Evolutionary conservation across 2,329 filamentous ascomycete genomes (phyloP).

Genomic region (Fusarium agapanthi): DNA sequence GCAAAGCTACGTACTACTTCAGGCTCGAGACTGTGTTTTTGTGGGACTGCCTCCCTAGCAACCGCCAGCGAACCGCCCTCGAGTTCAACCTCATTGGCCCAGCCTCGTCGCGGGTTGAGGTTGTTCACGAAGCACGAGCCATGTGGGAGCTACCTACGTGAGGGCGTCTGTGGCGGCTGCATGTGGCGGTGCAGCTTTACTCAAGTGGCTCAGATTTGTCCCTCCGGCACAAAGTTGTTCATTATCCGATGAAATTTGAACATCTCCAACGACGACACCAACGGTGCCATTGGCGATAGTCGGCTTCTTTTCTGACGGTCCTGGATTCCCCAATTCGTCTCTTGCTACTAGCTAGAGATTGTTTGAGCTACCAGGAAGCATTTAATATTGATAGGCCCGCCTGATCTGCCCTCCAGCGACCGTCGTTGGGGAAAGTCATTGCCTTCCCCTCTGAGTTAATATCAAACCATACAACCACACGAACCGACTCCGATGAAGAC

Average conservation of each 20-base stretch:
- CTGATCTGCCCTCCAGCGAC: conserved; percentile 5
- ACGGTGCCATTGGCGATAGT: conserved; percentile 28
- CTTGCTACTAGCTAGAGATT: conserved; percentile 9
- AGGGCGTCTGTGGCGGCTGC: not conserved
- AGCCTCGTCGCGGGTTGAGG: conserved; percentile 30
- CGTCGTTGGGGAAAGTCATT: conserved; percentile 17
- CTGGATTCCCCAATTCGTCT: conserved; percentile 10
- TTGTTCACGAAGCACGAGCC: conserved; percentile 22
- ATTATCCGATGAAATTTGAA: conserved; percentile 44
- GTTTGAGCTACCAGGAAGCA: conserved; percentile 5
- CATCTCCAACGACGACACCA: conserved; percentile 25
- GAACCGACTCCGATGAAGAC: conserved; percentile 27
- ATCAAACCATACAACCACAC: conserved; percentile 14
- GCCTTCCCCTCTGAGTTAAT: conserved; percentile 22
- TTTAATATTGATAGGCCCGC: conserved; percentile 15
- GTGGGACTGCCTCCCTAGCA: conserved; percentile 38
- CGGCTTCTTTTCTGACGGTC: conserved; percentile 26
- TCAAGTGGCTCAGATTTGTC: conserved; percentile 1
- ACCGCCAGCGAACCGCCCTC: conserved; percentile 63
- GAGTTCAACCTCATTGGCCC: conserved; percentile 52
- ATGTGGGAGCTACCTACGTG: conserved; percentile 25
- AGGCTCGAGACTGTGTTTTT: conserved; percentile 17
- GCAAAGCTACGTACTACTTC: conserved; percentile 27
- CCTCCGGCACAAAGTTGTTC: conserved; percentile 40
- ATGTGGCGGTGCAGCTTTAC: conserved; percentile 31